Percentiles rank a stretch among this genome's conserved stretches.
Conservation (phyloP, 2,329 filamentous ascomycete genomes). For the Ophiosphaerella narmari region DNA sequence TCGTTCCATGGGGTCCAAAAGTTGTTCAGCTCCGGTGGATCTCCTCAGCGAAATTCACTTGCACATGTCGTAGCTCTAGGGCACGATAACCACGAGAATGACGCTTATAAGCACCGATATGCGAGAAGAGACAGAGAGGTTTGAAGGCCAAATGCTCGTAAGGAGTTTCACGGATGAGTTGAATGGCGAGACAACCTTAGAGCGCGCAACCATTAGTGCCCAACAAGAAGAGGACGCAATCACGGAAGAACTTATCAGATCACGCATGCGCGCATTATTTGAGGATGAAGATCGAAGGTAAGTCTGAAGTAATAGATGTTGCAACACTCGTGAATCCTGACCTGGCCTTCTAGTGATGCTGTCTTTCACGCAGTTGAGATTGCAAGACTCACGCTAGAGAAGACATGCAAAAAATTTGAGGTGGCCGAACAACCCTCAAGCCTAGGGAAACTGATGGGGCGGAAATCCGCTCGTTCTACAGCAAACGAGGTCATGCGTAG, state of each 20-base stretch:
- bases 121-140: neutral
- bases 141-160: neutral
- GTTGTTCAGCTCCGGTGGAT: no score
- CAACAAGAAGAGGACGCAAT: neutral
- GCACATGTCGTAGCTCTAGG: no score
- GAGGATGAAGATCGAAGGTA: neutral
- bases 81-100: neutral
- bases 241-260: neutral
- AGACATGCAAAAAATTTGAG: neutral
- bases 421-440: neutral
- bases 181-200: slow-evolving; percentile 3
- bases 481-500: neutral
- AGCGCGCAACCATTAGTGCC: neutral
- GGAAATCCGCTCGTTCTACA: neutral
- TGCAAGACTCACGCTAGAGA: neutral
- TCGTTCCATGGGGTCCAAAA: no score
- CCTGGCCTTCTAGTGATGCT: neutral
- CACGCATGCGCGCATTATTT: neutral
- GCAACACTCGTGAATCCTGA: neutral
- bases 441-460: neutral
- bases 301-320: neutral
- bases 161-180: slow-evolving; percentile 5
- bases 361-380: slow-evolving; percentile 1
- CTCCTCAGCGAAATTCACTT: no score
- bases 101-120: no score